Base-by-base conservation (phyloP, 108 stramenopile species). In the Cyclotella atomus region DNA sequence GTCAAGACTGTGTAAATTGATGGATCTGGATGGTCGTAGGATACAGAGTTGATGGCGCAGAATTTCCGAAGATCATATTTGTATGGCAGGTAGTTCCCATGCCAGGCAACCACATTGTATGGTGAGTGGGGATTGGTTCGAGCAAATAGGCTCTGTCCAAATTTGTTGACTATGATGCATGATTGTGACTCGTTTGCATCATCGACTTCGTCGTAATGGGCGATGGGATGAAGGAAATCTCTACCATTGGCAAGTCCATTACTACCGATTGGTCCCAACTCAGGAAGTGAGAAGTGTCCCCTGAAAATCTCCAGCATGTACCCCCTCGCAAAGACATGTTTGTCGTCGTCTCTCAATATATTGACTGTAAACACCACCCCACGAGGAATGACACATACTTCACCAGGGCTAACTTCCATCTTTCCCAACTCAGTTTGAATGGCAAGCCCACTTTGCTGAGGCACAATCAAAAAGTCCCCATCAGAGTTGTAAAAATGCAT, bases 161-260 rank as follows among this genome's bases (percentile, higher is more conserved):
- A 96, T 67, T 97, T 96, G 79, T 82, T 89, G 36, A 77, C 34
- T 38, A 91, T 71, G 36, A 49, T 73, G 60, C 80, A 91, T 9
- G 65, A 20, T 16, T 59, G 69, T 21, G 45, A 19, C 29, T 49
- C 46, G 38, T 46, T 46, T 36, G 82, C 70, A 34, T 68, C 14
- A 30, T 57, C 56, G 32, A 30, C 12, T 30, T 57, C 32, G 29
- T 88, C 86, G 19, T 87, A 87, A 44, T 76, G 82, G 7, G 97
- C 97, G 0, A 73, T 75, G 19, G 97, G 97, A 70, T 89, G 83
- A 36, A 82, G 71, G 71, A 97, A 95, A 73, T 98, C 97, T 38
- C 96, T 64, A 17, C 93, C 89, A 79, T 98, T 97, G n/a, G 95
- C 97, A 64, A 98, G 68, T 16, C 97, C 97, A 82, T 98, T 98